Percentiles rank a stretch among this genome's conserved stretches.
These are phyloP conservation scores for Xanthoconium purpureum DNA, from an alignment of 768 basidiomycete species.

Conservation along the genomic window DNA sequence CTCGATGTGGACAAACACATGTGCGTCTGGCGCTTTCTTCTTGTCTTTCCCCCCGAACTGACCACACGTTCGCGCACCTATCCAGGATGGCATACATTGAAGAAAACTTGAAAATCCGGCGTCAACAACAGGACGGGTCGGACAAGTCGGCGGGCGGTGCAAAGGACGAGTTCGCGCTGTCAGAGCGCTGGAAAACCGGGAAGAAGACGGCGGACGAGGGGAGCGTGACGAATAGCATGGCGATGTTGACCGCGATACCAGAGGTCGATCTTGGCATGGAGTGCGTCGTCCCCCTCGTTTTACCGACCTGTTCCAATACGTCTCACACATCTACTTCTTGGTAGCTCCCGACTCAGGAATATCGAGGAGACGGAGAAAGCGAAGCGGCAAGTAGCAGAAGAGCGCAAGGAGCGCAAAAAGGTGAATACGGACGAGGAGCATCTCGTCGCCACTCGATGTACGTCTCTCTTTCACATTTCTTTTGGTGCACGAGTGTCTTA, in stretches of 20 bases:
- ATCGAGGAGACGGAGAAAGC: slow-evolving; percentile 98
- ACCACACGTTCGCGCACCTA: neutral
- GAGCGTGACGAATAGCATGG: slow-evolving; percentile 86
- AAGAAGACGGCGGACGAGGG: slow-evolving; percentile 74
- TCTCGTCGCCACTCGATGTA: slow-evolving; percentile 84
- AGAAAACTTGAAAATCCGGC: slow-evolving; percentile 78
- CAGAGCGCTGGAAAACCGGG: slow-evolving; percentile 61
- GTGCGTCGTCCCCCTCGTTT: slow-evolving; percentile 46
- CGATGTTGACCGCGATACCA: slow-evolving; percentile 97
- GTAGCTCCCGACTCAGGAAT: slow-evolving; percentile 83
- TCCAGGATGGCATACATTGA: slow-evolving; percentile 95
- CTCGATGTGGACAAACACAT: slow-evolving; percentile 99
- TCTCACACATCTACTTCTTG: too few relatives aligned
- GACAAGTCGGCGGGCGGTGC: slow-evolving; percentile 43
- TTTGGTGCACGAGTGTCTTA: neutral
- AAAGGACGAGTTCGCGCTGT: slow-evolving; percentile 75
- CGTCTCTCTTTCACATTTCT: slow-evolving; percentile 26
- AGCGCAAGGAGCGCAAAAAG: slow-evolving; percentile 57
- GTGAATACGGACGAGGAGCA: slow-evolving; percentile 70
- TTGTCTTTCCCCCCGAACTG: neutral
- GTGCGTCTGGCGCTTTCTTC: slow-evolving; percentile 41
- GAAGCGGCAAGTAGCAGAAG: slow-evolving; percentile 80
- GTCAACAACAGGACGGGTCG: slow-evolving; percentile 50
- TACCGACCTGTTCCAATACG: too few relatives aligned
- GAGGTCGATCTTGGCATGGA: slow-evolving; percentile 99